These are phyloP conservation scores for Russula abietina DNA, from an alignment of 768 basidiomycete species.

Conservation along the genomic window DNA sequence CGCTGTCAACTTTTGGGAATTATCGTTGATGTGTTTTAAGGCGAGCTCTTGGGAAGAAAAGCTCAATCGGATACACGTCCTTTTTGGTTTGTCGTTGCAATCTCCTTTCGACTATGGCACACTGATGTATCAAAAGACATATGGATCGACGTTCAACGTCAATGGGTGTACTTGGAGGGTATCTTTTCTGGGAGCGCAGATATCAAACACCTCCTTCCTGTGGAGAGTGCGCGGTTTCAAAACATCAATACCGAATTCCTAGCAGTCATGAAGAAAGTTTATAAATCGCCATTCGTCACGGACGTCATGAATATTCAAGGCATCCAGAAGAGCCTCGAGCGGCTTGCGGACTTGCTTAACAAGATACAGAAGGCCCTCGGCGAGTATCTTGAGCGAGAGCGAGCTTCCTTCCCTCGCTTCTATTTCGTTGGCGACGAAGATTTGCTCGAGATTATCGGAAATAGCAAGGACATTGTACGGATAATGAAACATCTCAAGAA, in stretches of 20 bases:
- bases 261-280: constrained; percentile 98
- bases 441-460: constrained; percentile 96
- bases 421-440: constrained; percentile 99
- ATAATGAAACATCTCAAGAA: constrained; percentile 99
- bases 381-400: constrained; percentile 96
- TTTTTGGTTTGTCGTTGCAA: constrained; percentile 64
- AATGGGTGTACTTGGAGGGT: constrained; percentile 99
- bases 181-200: constrained; percentile 99
- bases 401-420: constrained; percentile 97
- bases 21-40: constrained; percentile 32
- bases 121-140: constrained; percentile 53
- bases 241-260: constrained; percentile 99
- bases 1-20: background rate
- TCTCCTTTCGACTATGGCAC: background rate
- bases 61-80: constrained; percentile 90
- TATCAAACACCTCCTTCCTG: constrained; percentile 96
- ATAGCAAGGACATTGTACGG: constrained; percentile 96
- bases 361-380: constrained; percentile 99
- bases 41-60: constrained; percentile 95
- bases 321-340: constrained; percentile 96
- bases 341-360: constrained; percentile 89
- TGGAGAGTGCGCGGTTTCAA: constrained; percentile 95
- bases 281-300: constrained; percentile 95
- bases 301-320: constrained; percentile 96
- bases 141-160: constrained; percentile 99